Evolutionary conservation across 2,329 filamentous ascomycete genomes (phyloP).

Genomic region (Calonectria honghensis): DNA sequence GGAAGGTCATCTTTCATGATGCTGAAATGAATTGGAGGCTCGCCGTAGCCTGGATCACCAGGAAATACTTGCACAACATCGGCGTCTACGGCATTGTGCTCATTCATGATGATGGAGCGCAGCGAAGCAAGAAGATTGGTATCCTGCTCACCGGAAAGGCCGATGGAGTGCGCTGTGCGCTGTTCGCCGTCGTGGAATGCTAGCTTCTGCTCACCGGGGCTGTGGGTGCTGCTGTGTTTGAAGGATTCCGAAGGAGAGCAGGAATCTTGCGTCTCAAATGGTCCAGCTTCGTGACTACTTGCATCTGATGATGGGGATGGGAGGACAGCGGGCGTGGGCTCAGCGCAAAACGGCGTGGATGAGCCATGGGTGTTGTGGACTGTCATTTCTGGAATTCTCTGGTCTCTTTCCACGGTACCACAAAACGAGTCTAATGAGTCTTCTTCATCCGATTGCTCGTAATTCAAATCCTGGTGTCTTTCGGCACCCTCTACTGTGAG

Average conservation of each 20-base stretch:
- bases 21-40: conserved; percentile 62
- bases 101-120: conserved; percentile 37
- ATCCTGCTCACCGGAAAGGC: conserved; percentile 38
- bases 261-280: conserved; percentile 15
- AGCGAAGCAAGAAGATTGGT: conserved; percentile 37
- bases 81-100: conserved; percentile 33
- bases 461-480: not conserved
- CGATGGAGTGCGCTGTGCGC: conserved; percentile 38
- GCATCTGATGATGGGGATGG: conserved; percentile 32
- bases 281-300: conserved; percentile 1
- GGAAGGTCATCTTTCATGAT: conserved; percentile 61
- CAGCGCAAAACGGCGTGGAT: conserved; percentile 14
- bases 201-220: conserved; percentile 26
- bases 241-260: conserved; percentile 13
- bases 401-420: not conserved
- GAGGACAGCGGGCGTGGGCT: not conserved
- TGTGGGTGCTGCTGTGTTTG: conserved; percentile 17
- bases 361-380: not conserved
- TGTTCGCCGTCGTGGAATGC: conserved; percentile 34
- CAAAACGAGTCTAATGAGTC: conserved; percentile 5
- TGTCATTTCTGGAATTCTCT: not conserved
- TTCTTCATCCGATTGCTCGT: conserved; percentile 27
- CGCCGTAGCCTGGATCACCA: conserved; percentile 37
- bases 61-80: conserved; percentile 38
- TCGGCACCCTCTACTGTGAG: not conserved